Percentiles rank a stretch among this genome's conserved stretches.
These are phyloP conservation scores for Gossypium australe DNA, from an alignment of 345 rosid genomes.

Conservation along the genomic window DNA sequence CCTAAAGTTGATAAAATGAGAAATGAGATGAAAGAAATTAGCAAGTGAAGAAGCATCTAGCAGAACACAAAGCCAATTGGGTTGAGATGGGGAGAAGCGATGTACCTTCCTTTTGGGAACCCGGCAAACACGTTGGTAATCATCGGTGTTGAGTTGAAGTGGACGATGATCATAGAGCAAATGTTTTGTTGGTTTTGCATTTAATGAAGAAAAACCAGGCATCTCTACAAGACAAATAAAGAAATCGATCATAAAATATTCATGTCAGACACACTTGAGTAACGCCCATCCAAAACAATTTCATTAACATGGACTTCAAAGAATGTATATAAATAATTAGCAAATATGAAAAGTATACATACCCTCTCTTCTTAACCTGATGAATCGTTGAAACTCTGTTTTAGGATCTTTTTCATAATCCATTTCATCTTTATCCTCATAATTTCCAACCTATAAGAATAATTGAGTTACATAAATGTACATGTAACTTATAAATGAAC, in stretches of 20 bases:
- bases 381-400: conserved; percentile 42
- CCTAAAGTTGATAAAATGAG: neutral
- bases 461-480: neutral
- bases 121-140: conserved; percentile 43
- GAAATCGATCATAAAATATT: too few species aligned
- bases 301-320: neutral
- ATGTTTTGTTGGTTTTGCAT: neutral
- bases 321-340: neutral
- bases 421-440: conserved; percentile 45
- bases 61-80: neutral
- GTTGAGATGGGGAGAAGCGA: neutral
- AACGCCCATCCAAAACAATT: neutral
- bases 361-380: conserved; percentile 39
- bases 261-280: neutral
- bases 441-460: conserved; percentile 34
- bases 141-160: conserved; percentile 35
- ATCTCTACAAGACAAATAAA: neutral
- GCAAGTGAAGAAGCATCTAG: neutral
- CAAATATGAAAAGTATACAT: neutral
- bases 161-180: conserved; percentile 49
- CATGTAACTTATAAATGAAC: neutral
- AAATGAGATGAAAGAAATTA: neutral
- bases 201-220: conserved; percentile 16
- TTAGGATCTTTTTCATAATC: conserved; percentile 32
- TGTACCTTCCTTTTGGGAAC: conserved; percentile 51